Conservation (phyloP, 2,329 filamentous ascomycete species). For the Penicillium sp. region DNA sequence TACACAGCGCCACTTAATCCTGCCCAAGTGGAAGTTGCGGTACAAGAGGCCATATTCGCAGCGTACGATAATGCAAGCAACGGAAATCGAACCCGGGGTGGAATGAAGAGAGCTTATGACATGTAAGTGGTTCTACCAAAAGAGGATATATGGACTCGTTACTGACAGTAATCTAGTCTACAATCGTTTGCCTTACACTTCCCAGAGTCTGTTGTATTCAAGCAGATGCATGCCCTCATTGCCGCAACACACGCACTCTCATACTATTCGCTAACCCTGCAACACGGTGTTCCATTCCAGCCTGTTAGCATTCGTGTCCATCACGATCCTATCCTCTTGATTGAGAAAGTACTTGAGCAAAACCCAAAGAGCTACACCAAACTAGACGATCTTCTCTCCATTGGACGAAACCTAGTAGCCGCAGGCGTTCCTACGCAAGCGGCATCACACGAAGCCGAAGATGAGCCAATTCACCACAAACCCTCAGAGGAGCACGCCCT, state of each 20-base stretch:
- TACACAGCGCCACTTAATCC: slow-evolving; percentile 38
- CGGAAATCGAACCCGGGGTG: slow-evolving; percentile 61
- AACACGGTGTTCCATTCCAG: slow-evolving; percentile 64
- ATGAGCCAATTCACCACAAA: slow-evolving; percentile 6
- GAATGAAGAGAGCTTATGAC: slow-evolving; percentile 60
- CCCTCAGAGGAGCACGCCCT: slow-evolving; percentile 28
- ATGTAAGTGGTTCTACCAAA: slow-evolving; percentile 42
- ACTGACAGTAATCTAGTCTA: slow-evolving; percentile 30
- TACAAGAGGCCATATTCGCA: slow-evolving; percentile 53
- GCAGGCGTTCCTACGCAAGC: slow-evolving; percentile 39
- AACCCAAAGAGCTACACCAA: slow-evolving; percentile 62
- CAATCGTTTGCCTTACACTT: slow-evolving; percentile 45
- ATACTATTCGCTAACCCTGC: slow-evolving; percentile 62
- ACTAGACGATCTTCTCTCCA: slow-evolving; percentile 61
- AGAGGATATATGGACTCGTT: background rate
- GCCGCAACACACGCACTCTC: slow-evolving; percentile 63
- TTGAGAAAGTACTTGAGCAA: slow-evolving; percentile 61
- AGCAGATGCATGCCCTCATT: slow-evolving; percentile 54
- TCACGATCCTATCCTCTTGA: slow-evolving; percentile 57
- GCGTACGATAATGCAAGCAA: slow-evolving; percentile 66
- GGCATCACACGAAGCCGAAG: slow-evolving; percentile 21
- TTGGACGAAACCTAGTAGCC: slow-evolving; percentile 57
- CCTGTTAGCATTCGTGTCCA: slow-evolving; percentile 66
- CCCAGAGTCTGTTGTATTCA: slow-evolving; percentile 38
- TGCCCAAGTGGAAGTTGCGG: slow-evolving; percentile 51